phyloP scores from a whole-genome alignment of 768 basidiomycete species.

The Pleurotus platypus region DNA sequence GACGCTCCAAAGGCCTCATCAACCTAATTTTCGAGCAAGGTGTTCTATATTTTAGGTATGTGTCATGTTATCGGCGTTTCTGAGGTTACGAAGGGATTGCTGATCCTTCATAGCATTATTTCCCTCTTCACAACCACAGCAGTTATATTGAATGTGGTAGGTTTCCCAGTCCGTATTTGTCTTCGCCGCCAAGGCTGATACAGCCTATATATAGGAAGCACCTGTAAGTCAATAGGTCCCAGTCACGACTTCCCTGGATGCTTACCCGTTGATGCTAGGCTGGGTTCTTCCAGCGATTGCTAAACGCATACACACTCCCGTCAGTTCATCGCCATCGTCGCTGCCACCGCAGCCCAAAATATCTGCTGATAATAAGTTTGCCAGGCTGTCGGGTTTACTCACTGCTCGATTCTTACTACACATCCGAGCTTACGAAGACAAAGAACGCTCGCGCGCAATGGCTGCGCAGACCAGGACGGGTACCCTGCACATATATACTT shows the following conservation, averaged over 20 bases:
- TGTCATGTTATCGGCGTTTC: not conserved
- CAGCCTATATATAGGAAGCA: not conserved
- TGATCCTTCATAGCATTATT: constrained; percentile 13
- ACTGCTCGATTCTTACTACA: constrained; percentile 21
- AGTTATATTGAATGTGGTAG: constrained; percentile 21
- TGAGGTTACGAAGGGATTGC: not conserved
- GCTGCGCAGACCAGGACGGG: not conserved
- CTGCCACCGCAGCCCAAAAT: no score
- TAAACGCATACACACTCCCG: not conserved
- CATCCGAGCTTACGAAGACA: constrained; percentile 15
- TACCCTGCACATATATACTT: not conserved
- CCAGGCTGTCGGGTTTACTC: constrained; percentile 17
- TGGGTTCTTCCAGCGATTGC: constrained; percentile 20
- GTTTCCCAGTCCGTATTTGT: constrained; percentile 2
- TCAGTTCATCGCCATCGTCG: not conserved
- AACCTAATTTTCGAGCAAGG: constrained; percentile 25
- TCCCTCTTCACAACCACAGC: constrained; percentile 19
- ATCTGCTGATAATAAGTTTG: no score
- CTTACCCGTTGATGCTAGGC: constrained; percentile 10
- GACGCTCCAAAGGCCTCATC: constrained; percentile 16
- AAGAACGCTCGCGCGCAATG: not conserved
- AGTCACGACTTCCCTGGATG: not conserved
- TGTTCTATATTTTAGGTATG: not conserved
- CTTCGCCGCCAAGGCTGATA: not conserved
- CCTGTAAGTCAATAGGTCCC: not conserved